A percentile compares a stretch with the other conserved stretches of the same genome.
Conservation (phyloP, 1,284 basidiomycete genomes). For the Malassezia vespertilionis region DNA sequence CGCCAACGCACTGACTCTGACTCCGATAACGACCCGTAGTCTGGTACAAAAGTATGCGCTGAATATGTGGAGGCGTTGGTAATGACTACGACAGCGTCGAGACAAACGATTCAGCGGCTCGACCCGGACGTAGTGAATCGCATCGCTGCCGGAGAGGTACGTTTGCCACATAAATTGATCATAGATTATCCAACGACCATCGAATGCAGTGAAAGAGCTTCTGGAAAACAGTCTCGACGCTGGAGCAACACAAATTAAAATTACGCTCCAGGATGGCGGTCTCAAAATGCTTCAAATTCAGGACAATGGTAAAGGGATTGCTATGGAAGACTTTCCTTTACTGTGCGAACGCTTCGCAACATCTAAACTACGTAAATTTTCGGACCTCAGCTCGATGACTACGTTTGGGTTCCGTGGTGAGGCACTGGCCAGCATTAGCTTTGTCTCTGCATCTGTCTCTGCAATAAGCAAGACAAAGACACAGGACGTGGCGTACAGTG, state of each 20-base stretch:
- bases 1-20: slow-evolving; percentile 5
- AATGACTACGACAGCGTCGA: background rate
- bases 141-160: slow-evolving; percentile 56
- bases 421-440: slow-evolving; percentile 89
- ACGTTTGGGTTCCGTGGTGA: slow-evolving; percentile 98
- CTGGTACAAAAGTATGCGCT: no score
- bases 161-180: background rate
- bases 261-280: slow-evolving; percentile 88
- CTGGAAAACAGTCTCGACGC: slow-evolving; percentile 93
- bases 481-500: slow-evolving; percentile 36
- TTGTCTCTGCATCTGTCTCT: slow-evolving; percentile 69
- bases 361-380: slow-evolving; percentile 76
- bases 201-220: slow-evolving; percentile 91
- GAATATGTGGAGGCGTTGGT: no score
- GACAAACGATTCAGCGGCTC: slow-evolving; percentile 29
- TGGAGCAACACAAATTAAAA: slow-evolving; percentile 70
- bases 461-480: slow-evolving; percentile 64
- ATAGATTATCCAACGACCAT: slow-evolving; percentile 78
- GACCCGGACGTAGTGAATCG: slow-evolving; percentile 54
- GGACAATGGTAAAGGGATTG: slow-evolving; percentile 88
- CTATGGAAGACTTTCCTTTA: slow-evolving; percentile 65
- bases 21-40: slow-evolving; percentile 5
- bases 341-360: slow-evolving; percentile 93
- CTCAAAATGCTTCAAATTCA: slow-evolving; percentile 90
- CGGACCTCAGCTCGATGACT: slow-evolving; percentile 69